Evolutionary conservation across 768 basidiomycete species (phyloP).

Genomic region (Pisolithus albus): DNA sequence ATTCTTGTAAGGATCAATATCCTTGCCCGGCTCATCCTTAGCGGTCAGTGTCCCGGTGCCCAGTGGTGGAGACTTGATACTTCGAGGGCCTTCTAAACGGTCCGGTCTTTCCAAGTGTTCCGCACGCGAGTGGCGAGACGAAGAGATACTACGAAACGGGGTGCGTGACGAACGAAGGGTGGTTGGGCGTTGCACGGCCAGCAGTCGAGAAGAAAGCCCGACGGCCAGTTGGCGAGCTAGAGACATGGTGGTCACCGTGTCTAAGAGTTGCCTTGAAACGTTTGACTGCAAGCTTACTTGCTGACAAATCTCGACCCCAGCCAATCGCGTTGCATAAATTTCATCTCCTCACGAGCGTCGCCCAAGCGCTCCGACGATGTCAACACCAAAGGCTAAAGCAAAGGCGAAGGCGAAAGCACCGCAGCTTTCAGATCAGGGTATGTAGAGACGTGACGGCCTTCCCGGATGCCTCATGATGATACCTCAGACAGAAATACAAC

Average conservation of each 20-base stretch:
- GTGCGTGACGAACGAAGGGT: constrained; percentile 32
- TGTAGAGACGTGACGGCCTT: constrained; percentile 10
- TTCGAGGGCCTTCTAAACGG: constrained; percentile 17
- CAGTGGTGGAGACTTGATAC: constrained; percentile 27
- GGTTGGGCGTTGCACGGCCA: constrained; percentile 18
- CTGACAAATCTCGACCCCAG: constrained; percentile 20
- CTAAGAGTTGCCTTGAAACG: constrained; percentile 33
- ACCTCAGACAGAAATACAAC: constrained; percentile 72
- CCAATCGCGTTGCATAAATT: constrained; percentile 23
- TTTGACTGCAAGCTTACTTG: constrained; percentile 8
- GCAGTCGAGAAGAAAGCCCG: constrained; percentile 45
- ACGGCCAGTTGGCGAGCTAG: constrained; percentile 47
- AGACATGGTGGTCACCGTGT: constrained; percentile 40
- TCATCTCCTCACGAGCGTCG: background rate
- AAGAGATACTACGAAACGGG: constrained; percentile 37
- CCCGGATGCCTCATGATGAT: constrained; percentile 31
- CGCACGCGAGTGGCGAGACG: constrained; percentile 16
- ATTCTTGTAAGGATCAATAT: constrained; percentile 61
- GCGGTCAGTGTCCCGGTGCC: constrained; percentile 31
- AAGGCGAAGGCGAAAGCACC: constrained; percentile 48
- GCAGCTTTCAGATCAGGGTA: constrained; percentile 68
- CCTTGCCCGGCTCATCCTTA: constrained; percentile 40
- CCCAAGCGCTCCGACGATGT: constrained; percentile 29
- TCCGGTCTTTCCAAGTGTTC: constrained; percentile 13
- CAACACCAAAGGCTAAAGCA: constrained; percentile 35